These are phyloP conservation scores for Apophysomyces variabilis DNA, from an alignment of 371 early-diverging fungal genomes.

Conservation along the genomic window DNA sequence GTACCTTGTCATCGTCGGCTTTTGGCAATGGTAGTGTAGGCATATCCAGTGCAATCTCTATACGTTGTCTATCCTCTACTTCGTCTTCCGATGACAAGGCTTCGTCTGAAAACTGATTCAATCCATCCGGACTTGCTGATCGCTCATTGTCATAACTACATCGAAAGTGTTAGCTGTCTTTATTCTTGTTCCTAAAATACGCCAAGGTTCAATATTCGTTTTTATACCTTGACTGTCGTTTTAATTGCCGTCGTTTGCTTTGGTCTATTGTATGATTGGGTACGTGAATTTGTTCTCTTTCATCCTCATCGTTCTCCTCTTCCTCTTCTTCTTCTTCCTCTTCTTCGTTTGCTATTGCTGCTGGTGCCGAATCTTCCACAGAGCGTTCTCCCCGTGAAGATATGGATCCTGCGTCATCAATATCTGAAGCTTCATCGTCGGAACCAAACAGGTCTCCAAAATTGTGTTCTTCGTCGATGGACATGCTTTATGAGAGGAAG, in stretches of 20 bases:
- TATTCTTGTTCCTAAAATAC: too few relatives aligned
- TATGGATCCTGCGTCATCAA: constrained; percentile 40
- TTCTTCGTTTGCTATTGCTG: constrained; percentile 17
- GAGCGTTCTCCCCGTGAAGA: constrained; percentile 27
- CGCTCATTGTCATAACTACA: constrained; percentile 25
- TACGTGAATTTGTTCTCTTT: too few relatives aligned
- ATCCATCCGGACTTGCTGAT: constrained; percentile 1
- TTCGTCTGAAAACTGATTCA: background rate
- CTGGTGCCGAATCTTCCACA: constrained; percentile 21
- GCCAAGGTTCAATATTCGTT: constrained; percentile 7
- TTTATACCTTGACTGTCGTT: constrained; percentile 22
- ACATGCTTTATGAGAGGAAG: background rate
- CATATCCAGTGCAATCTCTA: constrained; percentile 42
- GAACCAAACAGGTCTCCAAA: constrained; percentile 56
- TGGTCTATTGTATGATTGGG: constrained; percentile 19
- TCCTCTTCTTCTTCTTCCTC: constrained; percentile 2
- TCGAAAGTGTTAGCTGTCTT: background rate
- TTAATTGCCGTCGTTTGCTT: constrained; percentile 20
- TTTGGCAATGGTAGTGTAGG: constrained; percentile 44
- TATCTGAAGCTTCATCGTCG: constrained; percentile 53
- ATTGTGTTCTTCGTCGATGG: constrained; percentile 31
- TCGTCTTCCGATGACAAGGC: constrained; percentile 13
- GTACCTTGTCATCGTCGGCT: constrained; percentile 42
- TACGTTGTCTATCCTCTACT: constrained; percentile 38
- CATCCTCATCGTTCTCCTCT: too few relatives aligned